phyloP scores from a whole-genome alignment of 2,329 filamentous ascomycete genomes.

The Acephala macrosclerotiorum region DNA sequence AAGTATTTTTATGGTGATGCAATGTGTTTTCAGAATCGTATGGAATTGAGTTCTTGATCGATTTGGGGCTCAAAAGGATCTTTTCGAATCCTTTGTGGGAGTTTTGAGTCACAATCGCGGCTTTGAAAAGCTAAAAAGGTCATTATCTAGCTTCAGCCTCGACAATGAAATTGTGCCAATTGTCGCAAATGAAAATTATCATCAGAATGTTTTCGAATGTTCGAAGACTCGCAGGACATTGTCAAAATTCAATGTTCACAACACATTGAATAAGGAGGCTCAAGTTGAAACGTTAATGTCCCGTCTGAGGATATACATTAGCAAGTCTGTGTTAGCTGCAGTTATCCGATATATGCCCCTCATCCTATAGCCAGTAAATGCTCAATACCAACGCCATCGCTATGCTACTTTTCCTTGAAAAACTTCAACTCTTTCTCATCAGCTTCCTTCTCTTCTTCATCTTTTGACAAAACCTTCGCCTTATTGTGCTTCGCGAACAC shows the following conservation, averaged over 20 bases:
- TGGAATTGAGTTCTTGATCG: neutral
- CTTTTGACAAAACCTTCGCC: neutral
- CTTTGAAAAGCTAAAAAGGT: neutral
- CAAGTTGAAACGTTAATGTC: neutral
- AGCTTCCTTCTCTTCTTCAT: neutral
- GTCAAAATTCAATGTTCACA: neutral
- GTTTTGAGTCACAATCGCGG: neutral
- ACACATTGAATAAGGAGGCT: too few species aligned
- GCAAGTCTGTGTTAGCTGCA: neutral
- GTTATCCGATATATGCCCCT: slow-evolving; percentile 1
- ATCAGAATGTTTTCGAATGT: neutral
- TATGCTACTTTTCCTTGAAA: slow-evolving; percentile 3
- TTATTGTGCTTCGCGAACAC: slow-evolving; percentile 52
- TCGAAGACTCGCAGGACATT: neutral
- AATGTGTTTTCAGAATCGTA: slow-evolving; percentile 1
- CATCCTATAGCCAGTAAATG: slow-evolving; percentile 7
- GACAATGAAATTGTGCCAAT: neutral
- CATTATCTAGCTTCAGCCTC: neutral
- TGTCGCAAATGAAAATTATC: neutral
- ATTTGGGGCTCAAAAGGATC: neutral
- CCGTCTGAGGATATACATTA: neutral
- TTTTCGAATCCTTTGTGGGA: neutral
- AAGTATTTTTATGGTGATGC: neutral
- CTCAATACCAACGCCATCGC: slow-evolving; percentile 22
- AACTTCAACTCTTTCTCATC: slow-evolving; percentile 3